phyloP scores from a whole-genome alignment of 129 eudicot species.

The Helichrysum umbraculigerum region DNA sequence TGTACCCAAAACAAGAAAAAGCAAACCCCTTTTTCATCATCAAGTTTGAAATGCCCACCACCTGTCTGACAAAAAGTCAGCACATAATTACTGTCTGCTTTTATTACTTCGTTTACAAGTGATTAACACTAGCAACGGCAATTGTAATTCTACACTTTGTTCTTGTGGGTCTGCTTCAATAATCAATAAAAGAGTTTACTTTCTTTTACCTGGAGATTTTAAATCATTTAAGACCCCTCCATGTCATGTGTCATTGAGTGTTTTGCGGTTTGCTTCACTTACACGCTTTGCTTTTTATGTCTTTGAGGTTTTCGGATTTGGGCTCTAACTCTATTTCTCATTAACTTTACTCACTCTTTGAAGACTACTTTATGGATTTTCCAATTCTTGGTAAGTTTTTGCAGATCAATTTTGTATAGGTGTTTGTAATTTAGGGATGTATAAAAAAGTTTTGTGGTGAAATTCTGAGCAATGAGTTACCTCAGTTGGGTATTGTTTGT shows the following conservation, averaged over 20 bases:
- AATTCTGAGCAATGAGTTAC: conserved; percentile 27
- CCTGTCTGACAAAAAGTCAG: conserved; percentile 22
- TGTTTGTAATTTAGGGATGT: conserved; percentile 15
- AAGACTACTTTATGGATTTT: background rate
- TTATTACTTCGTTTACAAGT: conserved; percentile 68
- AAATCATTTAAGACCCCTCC: conserved; percentile 39
- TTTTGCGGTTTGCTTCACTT: conserved; percentile 49
- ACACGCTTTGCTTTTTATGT: conserved; percentile 31
- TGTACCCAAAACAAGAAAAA: conserved; percentile 19
- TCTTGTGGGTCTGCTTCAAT: conserved; percentile 11
- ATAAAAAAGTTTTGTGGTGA: background rate
- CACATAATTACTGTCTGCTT: conserved; percentile 32
- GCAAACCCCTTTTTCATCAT: background rate
- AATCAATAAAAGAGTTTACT: conserved; percentile 38
- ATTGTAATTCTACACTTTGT: conserved; percentile 3
- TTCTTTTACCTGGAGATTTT: conserved; percentile 30
- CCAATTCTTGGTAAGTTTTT: background rate
- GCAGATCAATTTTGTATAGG: conserved; percentile 3
- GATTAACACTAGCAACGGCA: conserved; percentile 34
- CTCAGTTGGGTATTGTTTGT: conserved; percentile 45
- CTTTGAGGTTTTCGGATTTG: conserved; percentile 64
- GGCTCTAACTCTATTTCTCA: conserved; percentile 31
- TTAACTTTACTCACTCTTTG: background rate
- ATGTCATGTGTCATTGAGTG: conserved; percentile 41
- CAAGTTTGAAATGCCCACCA: conserved; percentile 31